Evolutionary conservation across 305 asterid species (phyloP), one percentile per base, ranked within the genome.

Genomic region (Andrographis paniculata): DNA sequence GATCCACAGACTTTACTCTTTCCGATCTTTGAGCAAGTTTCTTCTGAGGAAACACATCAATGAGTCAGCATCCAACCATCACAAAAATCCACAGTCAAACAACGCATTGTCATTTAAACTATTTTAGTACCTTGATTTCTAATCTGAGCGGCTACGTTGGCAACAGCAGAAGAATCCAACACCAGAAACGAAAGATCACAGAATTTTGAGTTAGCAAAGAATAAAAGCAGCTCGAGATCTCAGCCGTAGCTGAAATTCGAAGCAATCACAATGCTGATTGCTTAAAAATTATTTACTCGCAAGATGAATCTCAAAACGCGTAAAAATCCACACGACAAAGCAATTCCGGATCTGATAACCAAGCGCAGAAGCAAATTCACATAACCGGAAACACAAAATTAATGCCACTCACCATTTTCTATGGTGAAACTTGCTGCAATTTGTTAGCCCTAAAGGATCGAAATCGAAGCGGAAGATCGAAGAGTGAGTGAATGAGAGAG

Each of bases 1-100:
- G 79, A 78, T 82, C 94, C 57, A 78, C 86, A 28, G 79, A 77
- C 42, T 82, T 82, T 50, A 82, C 89, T 71, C 94, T 76, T 66
- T 76, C 89, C 55, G 94, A 82, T 72, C 89, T 72, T 65, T 78
- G 88, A 11, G 83, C 85, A 53, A 82, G 81, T 69, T 82, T 79
- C 64, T 79, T 82, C 86, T 78, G 74, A 55, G 44, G 42, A 45
- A 62, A 52, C 12, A 60, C 27, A 54, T 40, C 45, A 45, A 60
- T 45, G 27, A 45, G 35, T 70, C 69, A 58, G 72, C 65, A 60
- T 42, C 57, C 33, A 58, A 28, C 23, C 35, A 62, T 48, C 46
- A 36, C 33, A n/a, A n/a, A n/a, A n/a, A n/a, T n/a, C n/a, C n/a
- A n/a, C n/a, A n/a, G n/a, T n/a, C n/a, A n/a, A n/a, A n/a, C n/a